Evolutionary conservation across 768 basidiomycete genomes (phyloP), one percentile per base, ranked within the genome.

Genomic region (Suillus alpinus): DNA sequence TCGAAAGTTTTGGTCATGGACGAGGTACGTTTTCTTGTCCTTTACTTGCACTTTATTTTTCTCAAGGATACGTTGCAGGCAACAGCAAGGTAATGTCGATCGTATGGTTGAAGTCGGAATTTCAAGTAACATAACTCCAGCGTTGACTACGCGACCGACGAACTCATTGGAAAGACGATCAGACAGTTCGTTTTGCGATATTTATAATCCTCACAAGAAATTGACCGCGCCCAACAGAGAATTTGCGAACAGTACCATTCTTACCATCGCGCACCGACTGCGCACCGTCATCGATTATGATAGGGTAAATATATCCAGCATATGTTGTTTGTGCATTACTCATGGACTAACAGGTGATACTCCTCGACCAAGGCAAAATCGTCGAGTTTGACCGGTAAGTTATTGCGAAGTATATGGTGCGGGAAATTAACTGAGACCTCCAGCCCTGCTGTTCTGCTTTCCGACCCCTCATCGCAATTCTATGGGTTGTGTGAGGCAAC

Each of bases 101-200:
- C 4, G 20, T 57, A 32, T 61, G 10, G 29, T 43, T 16, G 13
- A 13, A 20, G 29, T 23, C 31, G 56, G 7, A 4, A 59, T 32
- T 61, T 53, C 55, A 59, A 52, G 34, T 44, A 6, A 53, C 12
- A 46, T n/a, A 14, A 32, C 56, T 43, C 39, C 41, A 84, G 82
- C 63, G 91, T 92, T 51, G 91, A 92, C 70, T 91, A 94, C 70
- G 91, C 91, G 23, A 94, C 94, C 0, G 93, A 95, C 69, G 92
- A 94, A 68, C 79, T 94, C 4, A 95, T 92, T 65, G 81, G 88
- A 40, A 88, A 88, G 69, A 91, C 90, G 4, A 92, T 92, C 47
- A 76, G 89, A 76, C 84, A 86, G 91, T 92, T 68, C 69, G 86
- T 77, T 41, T 34, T 51, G 5, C 37, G 2, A 6, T 40, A 39